These are phyloP conservation scores for Phlebiopsis gigantea DNA, from an alignment of 768 basidiomycete genomes.

Conservation along the genomic window DNA sequence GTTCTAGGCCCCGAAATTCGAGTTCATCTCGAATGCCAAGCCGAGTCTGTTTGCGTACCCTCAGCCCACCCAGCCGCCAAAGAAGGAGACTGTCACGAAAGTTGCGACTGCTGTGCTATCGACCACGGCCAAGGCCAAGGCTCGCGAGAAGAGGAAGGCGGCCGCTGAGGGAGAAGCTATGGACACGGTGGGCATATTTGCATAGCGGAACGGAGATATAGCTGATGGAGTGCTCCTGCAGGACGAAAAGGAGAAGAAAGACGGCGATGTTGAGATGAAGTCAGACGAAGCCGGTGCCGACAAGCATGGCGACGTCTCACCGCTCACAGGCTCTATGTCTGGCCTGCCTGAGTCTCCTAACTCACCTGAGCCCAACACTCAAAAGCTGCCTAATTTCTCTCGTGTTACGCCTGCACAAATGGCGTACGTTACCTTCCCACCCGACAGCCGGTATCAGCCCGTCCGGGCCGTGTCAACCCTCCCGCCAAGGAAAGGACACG, in stretches of 20 bases:
- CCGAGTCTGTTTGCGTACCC: slow-evolving; percentile 95
- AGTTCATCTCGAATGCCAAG: slow-evolving; percentile 83
- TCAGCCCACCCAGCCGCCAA: slow-evolving; percentile 75
- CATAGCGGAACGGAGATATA: neutral
- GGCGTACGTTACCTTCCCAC: slow-evolving; percentile 76
- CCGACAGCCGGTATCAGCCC: slow-evolving; percentile 79
- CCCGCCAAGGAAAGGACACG: slow-evolving; percentile 23
- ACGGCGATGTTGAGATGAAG: slow-evolving; percentile 78
- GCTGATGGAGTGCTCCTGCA: slow-evolving; percentile 18
- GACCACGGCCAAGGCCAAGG: slow-evolving; percentile 96
- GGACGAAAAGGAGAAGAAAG: slow-evolving; percentile 57
- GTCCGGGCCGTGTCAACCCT: slow-evolving; percentile 70
- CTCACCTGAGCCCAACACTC: slow-evolving; percentile 63
- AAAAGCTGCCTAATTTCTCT: slow-evolving; percentile 80
- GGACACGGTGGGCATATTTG: slow-evolving; percentile 59
- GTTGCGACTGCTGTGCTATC: slow-evolving; percentile 93
- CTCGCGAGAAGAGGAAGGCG: slow-evolving; percentile 89
- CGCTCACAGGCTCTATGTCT: slow-evolving; percentile 48
- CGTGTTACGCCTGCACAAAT: slow-evolving; percentile 90
- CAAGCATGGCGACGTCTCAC: slow-evolving; percentile 53
- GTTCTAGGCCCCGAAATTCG: slow-evolving; percentile 85
- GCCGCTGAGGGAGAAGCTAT: slow-evolving; percentile 74
- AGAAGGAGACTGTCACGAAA: slow-evolving; percentile 89
- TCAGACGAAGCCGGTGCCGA: slow-evolving; percentile 41
- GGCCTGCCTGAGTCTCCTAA: slow-evolving; percentile 38